phyloP scores from a whole-genome alignment of 306 rosid genomes.

The Carpinus fangiana region DNA sequence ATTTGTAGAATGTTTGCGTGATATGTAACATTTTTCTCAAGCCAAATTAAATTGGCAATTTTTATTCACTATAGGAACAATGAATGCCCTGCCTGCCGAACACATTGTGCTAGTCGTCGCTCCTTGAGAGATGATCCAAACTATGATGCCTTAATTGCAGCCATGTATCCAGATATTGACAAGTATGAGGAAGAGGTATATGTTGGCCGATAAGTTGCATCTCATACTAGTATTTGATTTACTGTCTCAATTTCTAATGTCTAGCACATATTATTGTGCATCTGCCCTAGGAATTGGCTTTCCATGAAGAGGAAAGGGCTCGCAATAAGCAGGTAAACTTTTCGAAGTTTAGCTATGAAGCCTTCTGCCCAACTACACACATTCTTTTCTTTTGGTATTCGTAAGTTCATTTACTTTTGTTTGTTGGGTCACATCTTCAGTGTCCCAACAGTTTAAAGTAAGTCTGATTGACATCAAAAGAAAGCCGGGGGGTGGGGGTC shows the following conservation, averaged over 20 bases:
- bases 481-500: neutral
- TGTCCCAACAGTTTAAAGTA: neutral
- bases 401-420: neutral
- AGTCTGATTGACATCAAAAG: neutral
- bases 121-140: conserved; percentile 86
- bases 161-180: conserved; percentile 73
- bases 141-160: conserved; percentile 69
- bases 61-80: conserved; percentile 55
- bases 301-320: conserved; percentile 64
- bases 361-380: neutral
- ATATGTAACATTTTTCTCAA: too few species aligned
- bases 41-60: neutral
- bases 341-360: conserved; percentile 7
- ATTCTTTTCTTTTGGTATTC: neutral
- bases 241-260: neutral
- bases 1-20: too few species aligned
- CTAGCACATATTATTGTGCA: conserved; percentile 14
- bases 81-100: conserved; percentile 90
- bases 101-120: conserved; percentile 89
- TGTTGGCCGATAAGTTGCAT: conserved; percentile 1
- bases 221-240: conserved; percentile 4
- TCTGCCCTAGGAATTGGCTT: conserved; percentile 52
- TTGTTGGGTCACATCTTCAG: too few species aligned
- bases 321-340: conserved; percentile 64
- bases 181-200: conserved; percentile 74